Percentiles rank a stretch among this genome's conserved stretches.
phyloP scores from a whole-genome alignment of 805 yeast species.

The Lipomyces orientalis region DNA sequence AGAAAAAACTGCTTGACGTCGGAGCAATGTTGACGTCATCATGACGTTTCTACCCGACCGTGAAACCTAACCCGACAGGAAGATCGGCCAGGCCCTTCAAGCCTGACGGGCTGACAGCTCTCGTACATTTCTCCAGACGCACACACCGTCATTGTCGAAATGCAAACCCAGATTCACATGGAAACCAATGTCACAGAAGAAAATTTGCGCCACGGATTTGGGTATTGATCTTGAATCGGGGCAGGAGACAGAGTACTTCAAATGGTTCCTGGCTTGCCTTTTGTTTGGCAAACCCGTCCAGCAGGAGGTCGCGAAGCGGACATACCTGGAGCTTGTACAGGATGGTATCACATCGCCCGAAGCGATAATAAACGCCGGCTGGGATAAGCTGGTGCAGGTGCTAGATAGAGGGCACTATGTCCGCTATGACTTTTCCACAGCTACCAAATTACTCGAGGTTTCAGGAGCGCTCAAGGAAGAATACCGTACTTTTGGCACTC shows the following conservation, averaged over 20 bases:
- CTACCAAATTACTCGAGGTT: slow-evolving; percentile 1
- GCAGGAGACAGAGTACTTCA: background rate
- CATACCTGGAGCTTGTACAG: slow-evolving; percentile 6
- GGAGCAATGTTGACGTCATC: too few species aligned
- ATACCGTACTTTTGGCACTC: background rate
- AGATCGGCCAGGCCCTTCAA: too few species aligned
- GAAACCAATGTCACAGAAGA: background rate
- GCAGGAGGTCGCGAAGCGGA: slow-evolving; percentile 5
- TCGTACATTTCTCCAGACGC: too few species aligned
- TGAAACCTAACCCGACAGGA: too few species aligned
- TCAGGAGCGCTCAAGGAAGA: slow-evolving; percentile 5
- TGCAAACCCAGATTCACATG: background rate
- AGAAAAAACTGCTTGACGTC: too few species aligned
- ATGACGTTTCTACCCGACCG: too few species aligned
- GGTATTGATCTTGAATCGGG: slow-evolving; percentile 8
- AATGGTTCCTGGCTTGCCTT: slow-evolving; percentile 6
- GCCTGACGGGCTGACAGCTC: too few species aligned
- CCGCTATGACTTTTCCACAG: slow-evolving; percentile 4
- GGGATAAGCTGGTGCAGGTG: slow-evolving; percentile 5
- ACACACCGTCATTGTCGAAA: background rate
- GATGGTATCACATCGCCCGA: slow-evolving; percentile 8
- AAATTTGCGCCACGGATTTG: background rate
- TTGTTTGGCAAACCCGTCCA: slow-evolving; percentile 7
- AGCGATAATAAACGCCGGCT: slow-evolving; percentile 2
- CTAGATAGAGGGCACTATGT: slow-evolving; percentile 4